Conservation (phyloP, 2,329 filamentous ascomycete species). For the Cordyceps fumosorosea region DNA sequence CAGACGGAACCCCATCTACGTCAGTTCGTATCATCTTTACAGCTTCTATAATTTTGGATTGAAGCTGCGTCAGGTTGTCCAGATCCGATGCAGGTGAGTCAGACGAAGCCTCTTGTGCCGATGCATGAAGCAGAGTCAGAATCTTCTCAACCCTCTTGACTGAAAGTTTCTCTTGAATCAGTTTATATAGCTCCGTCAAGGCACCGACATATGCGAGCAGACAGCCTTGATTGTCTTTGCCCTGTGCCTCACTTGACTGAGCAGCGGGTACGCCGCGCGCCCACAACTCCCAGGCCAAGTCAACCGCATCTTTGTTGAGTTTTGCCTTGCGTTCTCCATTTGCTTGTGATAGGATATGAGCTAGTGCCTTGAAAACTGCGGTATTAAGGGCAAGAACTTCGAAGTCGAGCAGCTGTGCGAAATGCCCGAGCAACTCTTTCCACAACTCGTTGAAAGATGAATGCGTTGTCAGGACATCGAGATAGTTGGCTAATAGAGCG, state of each 20-base stretch:
- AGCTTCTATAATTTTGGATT: slow-evolving; percentile 61
- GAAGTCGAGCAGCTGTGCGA: slow-evolving; percentile 58
- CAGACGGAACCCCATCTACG: slow-evolving; percentile 55
- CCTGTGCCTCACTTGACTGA: slow-evolving; percentile 27
- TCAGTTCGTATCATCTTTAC: slow-evolving; percentile 63
- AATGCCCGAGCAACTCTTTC: slow-evolving; percentile 64
- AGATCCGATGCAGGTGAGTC: slow-evolving; percentile 64
- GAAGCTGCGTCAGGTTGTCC: slow-evolving; percentile 66
- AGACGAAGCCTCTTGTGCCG: slow-evolving; percentile 63
- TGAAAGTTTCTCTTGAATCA: slow-evolving; percentile 60
- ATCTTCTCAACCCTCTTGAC: slow-evolving; percentile 59
- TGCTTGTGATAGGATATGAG: slow-evolving; percentile 52
- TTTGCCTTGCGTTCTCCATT: slow-evolving; percentile 35
- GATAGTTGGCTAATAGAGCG: slow-evolving; percentile 66
- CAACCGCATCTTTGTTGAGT: slow-evolving; percentile 47
- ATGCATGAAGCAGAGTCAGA: slow-evolving; percentile 62
- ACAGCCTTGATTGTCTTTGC: slow-evolving; percentile 68
- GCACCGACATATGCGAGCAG: slow-evolving; percentile 78
- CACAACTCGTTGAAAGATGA: slow-evolving; percentile 66
- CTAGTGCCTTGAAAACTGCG: slow-evolving; percentile 61
- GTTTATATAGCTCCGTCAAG: slow-evolving; percentile 69
- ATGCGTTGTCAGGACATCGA: slow-evolving; percentile 63
- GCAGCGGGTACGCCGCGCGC: slow-evolving; percentile 54
- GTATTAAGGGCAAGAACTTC: slow-evolving; percentile 64
- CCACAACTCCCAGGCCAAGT: slow-evolving; percentile 65